These are phyloP conservation scores for Leccinum longicurvipes DNA, from an alignment of 768 basidiomycete species.

Conservation along the genomic window DNA sequence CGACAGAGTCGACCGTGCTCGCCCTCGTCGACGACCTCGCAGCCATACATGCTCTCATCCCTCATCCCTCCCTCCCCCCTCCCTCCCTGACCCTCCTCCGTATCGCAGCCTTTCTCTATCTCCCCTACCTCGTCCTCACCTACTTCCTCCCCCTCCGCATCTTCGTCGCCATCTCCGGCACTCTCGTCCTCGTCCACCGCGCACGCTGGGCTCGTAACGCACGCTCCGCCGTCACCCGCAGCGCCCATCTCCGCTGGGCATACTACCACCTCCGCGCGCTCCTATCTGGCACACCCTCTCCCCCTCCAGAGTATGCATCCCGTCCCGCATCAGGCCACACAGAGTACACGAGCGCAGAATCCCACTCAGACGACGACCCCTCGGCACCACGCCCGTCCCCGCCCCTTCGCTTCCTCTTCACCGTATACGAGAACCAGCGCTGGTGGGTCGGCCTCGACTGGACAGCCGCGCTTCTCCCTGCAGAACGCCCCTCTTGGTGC, in stretches of 20 bases:
- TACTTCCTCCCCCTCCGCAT: constrained; percentile 60
- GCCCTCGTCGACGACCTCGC: constrained; percentile 61
- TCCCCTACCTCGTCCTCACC: constrained; percentile 67
- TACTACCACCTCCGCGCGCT: constrained; percentile 49
- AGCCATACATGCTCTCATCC: constrained; percentile 58
- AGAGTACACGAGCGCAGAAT: constrained; percentile 16
- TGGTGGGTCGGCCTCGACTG: constrained; percentile 99
- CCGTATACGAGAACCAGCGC: constrained; percentile 90
- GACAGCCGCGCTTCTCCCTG: constrained; percentile 88
- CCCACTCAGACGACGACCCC: constrained; percentile 9
- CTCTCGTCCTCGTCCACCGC: constrained; percentile 56
- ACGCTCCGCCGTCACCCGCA: constrained; percentile 54
- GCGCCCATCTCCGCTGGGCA: constrained; percentile 66
- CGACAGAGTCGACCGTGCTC: constrained; percentile 56
- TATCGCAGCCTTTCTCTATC: constrained; percentile 49
- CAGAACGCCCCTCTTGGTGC: constrained; percentile 89
- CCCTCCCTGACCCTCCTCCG: constrained; percentile 46
- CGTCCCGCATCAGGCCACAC: constrained; percentile 22
- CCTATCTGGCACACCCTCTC: constrained; percentile 48
- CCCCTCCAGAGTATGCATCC: constrained; percentile 27
- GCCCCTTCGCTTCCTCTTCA: constrained; percentile 74
- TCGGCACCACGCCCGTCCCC: constrained; percentile 23
- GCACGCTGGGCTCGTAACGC: constrained; percentile 65
- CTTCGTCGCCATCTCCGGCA: constrained; percentile 56
- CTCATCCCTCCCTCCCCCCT: constrained; percentile 33